phyloP scores from a whole-genome alignment of 1,139 yeast species.

The Blastobotrys petasosporus region DNA sequence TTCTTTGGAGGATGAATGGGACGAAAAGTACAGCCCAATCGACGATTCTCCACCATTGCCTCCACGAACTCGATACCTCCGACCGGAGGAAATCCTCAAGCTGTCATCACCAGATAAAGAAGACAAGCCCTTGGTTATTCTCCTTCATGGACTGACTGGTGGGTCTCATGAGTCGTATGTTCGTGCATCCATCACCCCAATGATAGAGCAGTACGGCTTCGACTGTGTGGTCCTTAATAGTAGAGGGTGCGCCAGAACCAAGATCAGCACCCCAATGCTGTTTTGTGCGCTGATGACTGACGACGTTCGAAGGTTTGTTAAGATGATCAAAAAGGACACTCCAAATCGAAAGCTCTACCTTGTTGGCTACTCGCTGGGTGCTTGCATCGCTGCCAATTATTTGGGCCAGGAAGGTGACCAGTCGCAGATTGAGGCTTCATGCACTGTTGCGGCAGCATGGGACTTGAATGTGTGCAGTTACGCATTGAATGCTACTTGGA shows the following conservation, averaged over 20 bases:
- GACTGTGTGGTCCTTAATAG: conserved; percentile 73
- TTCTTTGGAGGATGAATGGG: conserved; percentile 43
- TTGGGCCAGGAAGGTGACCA: conserved; percentile 62
- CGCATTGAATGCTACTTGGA: conserved; percentile 46
- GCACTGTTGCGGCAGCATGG: conserved; percentile 77
- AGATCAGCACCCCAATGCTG: conserved; percentile 65
- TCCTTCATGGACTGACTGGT: conserved; percentile 83
- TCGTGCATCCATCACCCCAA: conserved; percentile 42
- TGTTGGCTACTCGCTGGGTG: conserved; percentile 88
- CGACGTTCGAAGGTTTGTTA: conserved; percentile 59
- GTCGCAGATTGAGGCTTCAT: conserved; percentile 54
- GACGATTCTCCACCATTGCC: conserved; percentile 71
- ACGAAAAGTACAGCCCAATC: conserved; percentile 48
- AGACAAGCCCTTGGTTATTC: conserved; percentile 58
- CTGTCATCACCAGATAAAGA: conserved; percentile 31
- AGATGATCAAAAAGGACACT: conserved; percentile 46
- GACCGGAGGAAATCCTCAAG: conserved; percentile 43
- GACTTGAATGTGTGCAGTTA: conserved; percentile 58
- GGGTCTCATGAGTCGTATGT: conserved; percentile 89
- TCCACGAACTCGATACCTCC: conserved; percentile 68
- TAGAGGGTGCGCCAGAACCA: conserved; percentile 84
- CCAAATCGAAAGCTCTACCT: conserved; percentile 73
- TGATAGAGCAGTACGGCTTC: conserved; percentile 33
- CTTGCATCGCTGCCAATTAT: conserved; percentile 69
- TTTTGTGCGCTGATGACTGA: conserved; percentile 71